A percentile compares a stretch with the other conserved stretches of the same genome.
Evolutionary conservation across 129 eudicot species (phyloP).

Genomic region (Lactuca saligna): DNA sequence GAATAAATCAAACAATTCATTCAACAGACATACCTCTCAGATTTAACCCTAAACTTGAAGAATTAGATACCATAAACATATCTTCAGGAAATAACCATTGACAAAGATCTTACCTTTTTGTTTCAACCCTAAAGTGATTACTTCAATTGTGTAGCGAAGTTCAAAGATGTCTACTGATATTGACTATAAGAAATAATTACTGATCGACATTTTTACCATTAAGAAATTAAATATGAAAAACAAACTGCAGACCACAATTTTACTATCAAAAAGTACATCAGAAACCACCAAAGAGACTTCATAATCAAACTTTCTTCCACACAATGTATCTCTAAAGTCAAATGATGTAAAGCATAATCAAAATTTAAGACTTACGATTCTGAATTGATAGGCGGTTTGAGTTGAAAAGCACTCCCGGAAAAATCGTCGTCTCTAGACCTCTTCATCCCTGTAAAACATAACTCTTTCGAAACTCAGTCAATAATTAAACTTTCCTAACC

Average conservation of each 20-base stretch:
- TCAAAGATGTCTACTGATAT: not conserved
- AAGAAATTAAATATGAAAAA: not conserved
- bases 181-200: not conserved
- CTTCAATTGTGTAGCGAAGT: slow-evolving; percentile 3
- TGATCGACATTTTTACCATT: not conserved
- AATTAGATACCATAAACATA: not conserved
- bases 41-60: slow-evolving; percentile 3
- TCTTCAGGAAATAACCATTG: not conserved
- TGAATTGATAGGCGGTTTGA: slow-evolving; percentile 41
- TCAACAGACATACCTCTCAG: slow-evolving; percentile 1
- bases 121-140: slow-evolving; percentile 18
- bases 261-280: not conserved
- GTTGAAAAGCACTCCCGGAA: slow-evolving; percentile 39
- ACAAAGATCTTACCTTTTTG: slow-evolving; percentile 4
- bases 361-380: slow-evolving; percentile 53
- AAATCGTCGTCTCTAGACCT: slow-evolving; percentile 74
- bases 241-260: slow-evolving; percentile 6
- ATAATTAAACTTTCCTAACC: slow-evolving; percentile 2
- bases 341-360: slow-evolving; percentile 4
- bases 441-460: slow-evolving; percentile 50
- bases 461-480: slow-evolving; percentile 21
- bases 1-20: slow-evolving; percentile 6
- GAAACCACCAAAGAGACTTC: slow-evolving; percentile 3
- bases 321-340: slow-evolving; percentile 8
- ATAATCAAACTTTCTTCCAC: slow-evolving; percentile 15